phyloP scores from a whole-genome alignment of 352 stramenopile species.

The Plasmopara muralis region DNA sequence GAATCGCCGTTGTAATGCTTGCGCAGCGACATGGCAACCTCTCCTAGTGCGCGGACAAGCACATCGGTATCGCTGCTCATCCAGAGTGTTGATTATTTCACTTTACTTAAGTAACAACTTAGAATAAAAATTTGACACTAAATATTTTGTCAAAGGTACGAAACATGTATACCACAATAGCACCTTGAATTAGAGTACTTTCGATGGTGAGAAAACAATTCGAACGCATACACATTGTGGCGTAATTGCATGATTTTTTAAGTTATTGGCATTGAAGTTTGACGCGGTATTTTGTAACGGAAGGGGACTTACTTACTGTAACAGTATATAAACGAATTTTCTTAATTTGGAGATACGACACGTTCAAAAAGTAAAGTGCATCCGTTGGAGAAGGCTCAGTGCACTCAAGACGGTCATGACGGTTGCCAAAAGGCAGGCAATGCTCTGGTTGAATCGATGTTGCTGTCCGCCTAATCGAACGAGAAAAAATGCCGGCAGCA shows the following conservation, averaged over 20 bases:
- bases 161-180: too few relatives aligned
- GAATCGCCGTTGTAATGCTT: conserved; percentile 7
- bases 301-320: neutral
- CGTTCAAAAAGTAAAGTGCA: conserved; percentile 23
- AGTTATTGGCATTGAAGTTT: too few relatives aligned
- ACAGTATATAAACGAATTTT: neutral
- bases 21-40: conserved; percentile 43
- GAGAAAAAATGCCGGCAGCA: conserved; percentile 80
- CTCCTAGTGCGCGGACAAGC: conserved; percentile 51
- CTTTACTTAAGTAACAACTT: too few relatives aligned
- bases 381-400: conserved; percentile 54
- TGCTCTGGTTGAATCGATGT: conserved; percentile 35
- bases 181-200: too few relatives aligned
- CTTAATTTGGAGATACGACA: neutral
- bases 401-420: conserved; percentile 38
- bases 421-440: conserved; percentile 40
- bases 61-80: conserved; percentile 16
- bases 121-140: too few relatives aligned
- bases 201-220: too few relatives aligned
- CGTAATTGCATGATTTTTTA: too few relatives aligned
- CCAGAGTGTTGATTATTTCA: neutral
- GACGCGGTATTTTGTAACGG: too few relatives aligned
- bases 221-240: too few relatives aligned
- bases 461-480: conserved; percentile 36
- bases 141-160: too few relatives aligned